Conservation (phyloP, 2,329 filamentous ascomycete species). For the Fusarium buharicum region DNA sequence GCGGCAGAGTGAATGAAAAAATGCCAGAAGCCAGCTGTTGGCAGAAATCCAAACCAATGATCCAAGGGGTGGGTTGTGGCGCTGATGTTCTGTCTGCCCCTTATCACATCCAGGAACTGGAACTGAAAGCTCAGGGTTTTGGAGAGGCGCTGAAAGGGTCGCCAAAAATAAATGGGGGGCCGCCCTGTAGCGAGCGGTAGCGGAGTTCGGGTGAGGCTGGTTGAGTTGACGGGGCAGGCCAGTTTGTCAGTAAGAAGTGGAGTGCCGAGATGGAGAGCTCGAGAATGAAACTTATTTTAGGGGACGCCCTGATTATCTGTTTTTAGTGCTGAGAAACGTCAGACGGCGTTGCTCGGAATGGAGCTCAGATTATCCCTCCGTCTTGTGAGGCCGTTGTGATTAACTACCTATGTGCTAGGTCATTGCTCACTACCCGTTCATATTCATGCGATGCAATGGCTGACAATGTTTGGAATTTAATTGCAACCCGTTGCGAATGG, state of each 20-base stretch:
- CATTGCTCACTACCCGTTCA: not conserved
- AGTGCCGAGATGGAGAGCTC: constrained; percentile 13
- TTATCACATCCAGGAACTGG: constrained; percentile 35
- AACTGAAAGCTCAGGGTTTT: constrained; percentile 33
- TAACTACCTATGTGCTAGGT: constrained; percentile 8
- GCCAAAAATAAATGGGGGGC: constrained; percentile 39
- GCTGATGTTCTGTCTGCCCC: constrained; percentile 41
- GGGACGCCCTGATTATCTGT: constrained; percentile 21
- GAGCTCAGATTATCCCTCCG: constrained; percentile 30
- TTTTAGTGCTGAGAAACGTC: constrained; percentile 24
- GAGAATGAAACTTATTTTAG: constrained; percentile 32
- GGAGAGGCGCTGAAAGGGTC: constrained; percentile 29
- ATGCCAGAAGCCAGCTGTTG: constrained; percentile 42
- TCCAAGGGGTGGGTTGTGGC: constrained; percentile 37
- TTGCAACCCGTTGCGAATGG: constrained; percentile 19
- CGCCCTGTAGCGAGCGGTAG: constrained; percentile 17
- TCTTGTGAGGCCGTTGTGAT: constrained; percentile 19
- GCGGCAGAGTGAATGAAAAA: constrained; percentile 40
- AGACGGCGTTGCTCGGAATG: constrained; percentile 33
- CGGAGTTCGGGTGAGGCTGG: constrained; percentile 17
- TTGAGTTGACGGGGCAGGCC: constrained; percentile 5
- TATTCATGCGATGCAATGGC: constrained; percentile 7
- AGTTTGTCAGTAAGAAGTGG: constrained; percentile 13
- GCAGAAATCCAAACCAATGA: constrained; percentile 35
- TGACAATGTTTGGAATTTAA: constrained; percentile 26